Percentiles rank a stretch among this genome's conserved stretches.
phyloP scores from a whole-genome alignment of 257 asterid genomes.

The Capsicum pubescens region DNA sequence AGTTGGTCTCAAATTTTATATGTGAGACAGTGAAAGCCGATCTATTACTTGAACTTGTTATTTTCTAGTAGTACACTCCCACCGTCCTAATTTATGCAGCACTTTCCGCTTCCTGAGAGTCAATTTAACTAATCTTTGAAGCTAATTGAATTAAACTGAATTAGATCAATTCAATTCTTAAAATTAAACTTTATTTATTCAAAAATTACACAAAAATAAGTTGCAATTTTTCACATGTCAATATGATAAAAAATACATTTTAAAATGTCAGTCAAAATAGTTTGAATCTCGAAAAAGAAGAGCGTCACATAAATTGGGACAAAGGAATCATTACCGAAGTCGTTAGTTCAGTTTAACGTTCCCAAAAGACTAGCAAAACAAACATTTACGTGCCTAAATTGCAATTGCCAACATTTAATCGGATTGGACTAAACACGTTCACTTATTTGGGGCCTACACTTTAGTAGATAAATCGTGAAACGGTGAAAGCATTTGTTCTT shows the following conservation, averaged over 20 bases:
- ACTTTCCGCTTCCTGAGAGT: background rate
- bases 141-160: background rate
- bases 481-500: background rate
- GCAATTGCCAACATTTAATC: background rate
- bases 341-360: conserved; percentile 12
- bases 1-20: background rate
- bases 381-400: background rate
- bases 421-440: background rate
- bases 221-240: background rate
- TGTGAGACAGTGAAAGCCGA: background rate
- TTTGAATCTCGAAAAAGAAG: background rate
- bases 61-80: background rate
- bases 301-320: background rate
- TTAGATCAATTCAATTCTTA: background rate
- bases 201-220: background rate
- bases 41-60: background rate
- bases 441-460: background rate
- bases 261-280: background rate
- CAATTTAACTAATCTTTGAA: background rate
- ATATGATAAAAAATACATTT: background rate
- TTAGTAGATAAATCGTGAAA: background rate
- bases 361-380: background rate
- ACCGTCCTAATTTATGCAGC: background rate
- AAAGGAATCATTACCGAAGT: background rate
- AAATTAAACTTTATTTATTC: background rate